These are phyloP conservation scores for Leptoxyphium fumago DNA, from an alignment of 2,329 filamentous ascomycete species.

Conservation along the genomic window DNA sequence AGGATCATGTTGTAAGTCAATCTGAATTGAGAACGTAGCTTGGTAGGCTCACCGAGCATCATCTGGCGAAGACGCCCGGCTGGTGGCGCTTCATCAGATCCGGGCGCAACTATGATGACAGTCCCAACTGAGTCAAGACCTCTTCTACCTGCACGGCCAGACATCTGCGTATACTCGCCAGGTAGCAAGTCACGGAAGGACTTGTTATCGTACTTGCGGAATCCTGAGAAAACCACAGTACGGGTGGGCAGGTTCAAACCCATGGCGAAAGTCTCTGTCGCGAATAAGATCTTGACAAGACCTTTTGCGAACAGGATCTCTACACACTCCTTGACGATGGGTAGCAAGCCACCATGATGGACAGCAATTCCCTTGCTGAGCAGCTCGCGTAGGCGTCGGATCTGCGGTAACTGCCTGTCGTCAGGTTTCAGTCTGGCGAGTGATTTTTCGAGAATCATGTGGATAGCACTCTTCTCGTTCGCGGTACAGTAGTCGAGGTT, in stretches of 20 bases:
- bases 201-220: constrained; percentile 89
- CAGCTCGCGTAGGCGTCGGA: constrained; percentile 72
- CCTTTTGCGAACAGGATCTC: constrained; percentile 93
- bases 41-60: constrained; percentile 91
- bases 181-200: constrained; percentile 81
- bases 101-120: constrained; percentile 77
- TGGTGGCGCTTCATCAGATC: constrained; percentile 74
- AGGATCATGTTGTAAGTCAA: constrained; percentile 99
- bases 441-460: constrained; percentile 95
- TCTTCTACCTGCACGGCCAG: constrained; percentile 80
- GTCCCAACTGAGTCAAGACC: constrained; percentile 85
- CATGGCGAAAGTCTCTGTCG: constrained; percentile 98
- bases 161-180: constrained; percentile 98
- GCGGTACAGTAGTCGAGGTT: constrained; percentile 93
- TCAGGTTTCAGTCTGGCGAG: constrained; percentile 82
- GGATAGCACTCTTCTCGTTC: constrained; percentile 86
- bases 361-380: constrained; percentile 83
- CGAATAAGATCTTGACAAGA: constrained; percentile 90
- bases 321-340: constrained; percentile 95
- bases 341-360: constrained; percentile 84
- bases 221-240: constrained; percentile 94
- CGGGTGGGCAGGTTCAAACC: constrained; percentile 88
- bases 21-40: constrained; percentile 88
- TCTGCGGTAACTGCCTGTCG: constrained; percentile 81
- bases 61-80: constrained; percentile 73